Percentiles rank a stretch among this genome's conserved stretches.
phyloP scores from a whole-genome alignment of 2,329 filamentous ascomycete species.

The Chaetoscypha palmicola region DNA sequence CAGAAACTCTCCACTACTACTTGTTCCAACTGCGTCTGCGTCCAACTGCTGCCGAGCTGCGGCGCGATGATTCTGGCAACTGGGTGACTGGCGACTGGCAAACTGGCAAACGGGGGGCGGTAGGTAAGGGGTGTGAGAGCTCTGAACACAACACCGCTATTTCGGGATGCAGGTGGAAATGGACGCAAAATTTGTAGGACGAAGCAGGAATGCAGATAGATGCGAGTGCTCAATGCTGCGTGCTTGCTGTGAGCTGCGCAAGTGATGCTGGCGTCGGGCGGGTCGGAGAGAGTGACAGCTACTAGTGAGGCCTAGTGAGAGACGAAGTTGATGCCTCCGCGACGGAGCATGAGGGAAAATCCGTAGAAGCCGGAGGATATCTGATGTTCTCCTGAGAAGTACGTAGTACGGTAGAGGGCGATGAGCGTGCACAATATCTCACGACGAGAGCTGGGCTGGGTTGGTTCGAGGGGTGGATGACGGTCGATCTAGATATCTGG shows the following conservation, averaged over 20 bases:
- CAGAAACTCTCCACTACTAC: background rate
- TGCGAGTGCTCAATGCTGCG: no score
- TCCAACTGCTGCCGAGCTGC: conserved; percentile 3
- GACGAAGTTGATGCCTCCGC: background rate
- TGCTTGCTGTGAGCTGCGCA: no score
- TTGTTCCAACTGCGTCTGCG: background rate
- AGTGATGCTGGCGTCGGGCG: background rate
- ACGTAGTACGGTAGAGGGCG: no score
- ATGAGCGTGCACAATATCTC: no score
- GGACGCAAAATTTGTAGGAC: background rate
- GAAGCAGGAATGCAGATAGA: background rate
- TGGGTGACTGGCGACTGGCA: no score
- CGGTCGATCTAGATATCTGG: no score
- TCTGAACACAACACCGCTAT: conserved; percentile 11
- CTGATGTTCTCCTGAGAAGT: no score
- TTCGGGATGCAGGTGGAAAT: conserved; percentile 6
- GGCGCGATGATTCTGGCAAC: conserved; percentile 3
- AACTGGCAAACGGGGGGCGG: background rate
- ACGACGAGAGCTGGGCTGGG: no score
- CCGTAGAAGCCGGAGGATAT: background rate
- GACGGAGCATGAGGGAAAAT: background rate
- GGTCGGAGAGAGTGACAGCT: background rate
- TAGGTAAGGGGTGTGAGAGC: conserved; percentile 12
- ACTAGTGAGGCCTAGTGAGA: background rate
- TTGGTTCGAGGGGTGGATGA: no score